Base-by-base conservation (phyloP, 768 basidiomycete species). In the Bullera alba region DNA sequence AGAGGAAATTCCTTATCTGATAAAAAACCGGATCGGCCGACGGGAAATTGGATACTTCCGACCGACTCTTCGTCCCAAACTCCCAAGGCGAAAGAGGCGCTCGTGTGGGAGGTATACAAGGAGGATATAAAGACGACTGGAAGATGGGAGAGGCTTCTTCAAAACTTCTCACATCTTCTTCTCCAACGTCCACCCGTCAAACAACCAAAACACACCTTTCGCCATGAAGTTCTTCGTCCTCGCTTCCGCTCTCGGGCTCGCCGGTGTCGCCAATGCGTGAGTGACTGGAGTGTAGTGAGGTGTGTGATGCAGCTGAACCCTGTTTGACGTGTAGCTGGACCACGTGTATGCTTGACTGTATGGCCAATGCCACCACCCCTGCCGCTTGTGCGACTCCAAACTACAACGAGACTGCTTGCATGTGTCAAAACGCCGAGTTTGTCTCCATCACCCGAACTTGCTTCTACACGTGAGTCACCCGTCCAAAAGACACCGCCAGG, bases 341-440 rank as follows among this genome's bases (percentile, higher is more conserved):
- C 23, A 32, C 29, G 23, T 47, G 46, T 28, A 47, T 47, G 46
- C n/a, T n/a, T n/a, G n/a, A n/a, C n/a, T n/a, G n/a, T n/a, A n/a
- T n/a, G n/a, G n/a, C n/a, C n/a, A 36, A 6, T 34, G 34, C 29
- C 8, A 21, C 46, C n/a, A 16, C 21, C n/a, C 14, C 7, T 3
- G 21, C 46, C 5, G 46, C 46, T 22, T 19, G 34, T 25, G 34
- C 30, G 30, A 10, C 5, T 17, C 10, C 46, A 3, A 37, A 47
- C 34, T 47, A 47, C 46, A 47, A 47, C 34, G 32, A 27, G 16
- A 37, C 34, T 25, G 14, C 29, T 6, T 47, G 46, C 36, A 14
- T 47, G 12, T 47, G 46, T 26, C 29, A 30, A 5, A 47, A 47
- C 23, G 46, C 46, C 17, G 28, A 47, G 16, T 47, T 47, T 34